Conservation (phyloP, 306 rosid species). For the Purshia tridentata region DNA sequence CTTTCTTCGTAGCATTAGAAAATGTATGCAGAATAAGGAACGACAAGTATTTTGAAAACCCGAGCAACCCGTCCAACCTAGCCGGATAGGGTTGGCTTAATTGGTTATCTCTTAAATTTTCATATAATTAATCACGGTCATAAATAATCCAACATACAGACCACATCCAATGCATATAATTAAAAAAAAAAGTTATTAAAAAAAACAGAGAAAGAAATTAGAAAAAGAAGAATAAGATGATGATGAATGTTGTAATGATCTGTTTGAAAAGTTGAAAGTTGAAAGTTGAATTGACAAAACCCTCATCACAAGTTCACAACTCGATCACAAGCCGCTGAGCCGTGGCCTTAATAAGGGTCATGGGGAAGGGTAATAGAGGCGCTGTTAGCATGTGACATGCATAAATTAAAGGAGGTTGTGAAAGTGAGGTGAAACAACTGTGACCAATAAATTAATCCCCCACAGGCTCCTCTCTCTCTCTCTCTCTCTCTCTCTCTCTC, state of each 20-base stretch:
- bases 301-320: not conserved
- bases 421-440: conserved; percentile 46
- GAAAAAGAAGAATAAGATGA: conserved; percentile 6
- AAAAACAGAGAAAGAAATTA: not conserved
- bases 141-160: too few species aligned
- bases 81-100: too few species aligned
- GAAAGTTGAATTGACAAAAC: conserved; percentile 18
- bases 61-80: too few species aligned
- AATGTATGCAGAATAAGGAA: too few species aligned
- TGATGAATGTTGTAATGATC: conserved; percentile 7
- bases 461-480: conserved; percentile 34
- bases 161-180: too few species aligned
- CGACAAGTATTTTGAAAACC: too few species aligned
- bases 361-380: conserved; percentile 56
- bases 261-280: conserved; percentile 15
- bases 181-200: too few species aligned
- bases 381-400: conserved; percentile 62
- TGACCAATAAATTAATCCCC: conserved; percentile 46
- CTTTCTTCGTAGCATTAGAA: too few species aligned
- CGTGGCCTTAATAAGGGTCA: conserved; percentile 35
- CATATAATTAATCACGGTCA: too few species aligned
- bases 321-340: conserved; percentile 10
- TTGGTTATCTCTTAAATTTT: too few species aligned
- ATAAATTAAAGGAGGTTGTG: conserved; percentile 59
- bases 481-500: conserved; percentile 26